phyloP scores from a whole-genome alignment of 352 stramenopile genomes.

The Pythium vanterpoolii region DNA sequence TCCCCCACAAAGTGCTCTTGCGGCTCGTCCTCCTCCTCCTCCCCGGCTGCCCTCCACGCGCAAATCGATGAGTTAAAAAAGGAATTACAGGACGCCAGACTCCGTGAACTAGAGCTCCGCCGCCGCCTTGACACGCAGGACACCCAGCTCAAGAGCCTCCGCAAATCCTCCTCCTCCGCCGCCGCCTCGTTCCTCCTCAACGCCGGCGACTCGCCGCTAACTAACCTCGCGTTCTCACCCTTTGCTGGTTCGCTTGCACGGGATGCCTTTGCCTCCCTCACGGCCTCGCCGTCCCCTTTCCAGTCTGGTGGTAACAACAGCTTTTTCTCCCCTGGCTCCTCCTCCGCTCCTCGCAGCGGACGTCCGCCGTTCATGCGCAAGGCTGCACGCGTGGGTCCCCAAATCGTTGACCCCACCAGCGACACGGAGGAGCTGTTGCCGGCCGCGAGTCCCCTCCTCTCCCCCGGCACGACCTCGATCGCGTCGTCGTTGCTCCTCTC shows the following conservation, averaged over 20 bases:
- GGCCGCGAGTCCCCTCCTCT: slow-evolving; percentile 14
- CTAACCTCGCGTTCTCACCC: slow-evolving; percentile 25
- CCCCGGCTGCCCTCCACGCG: slow-evolving; percentile 6
- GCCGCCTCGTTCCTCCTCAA: slow-evolving; percentile 17
- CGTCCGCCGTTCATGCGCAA: slow-evolving; percentile 19
- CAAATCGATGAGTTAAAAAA: slow-evolving; percentile 25
- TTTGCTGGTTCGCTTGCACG: slow-evolving; percentile 11
- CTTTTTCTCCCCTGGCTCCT: slow-evolving; percentile 20
- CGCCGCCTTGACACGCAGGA: slow-evolving; percentile 26
- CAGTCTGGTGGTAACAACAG: neutral
- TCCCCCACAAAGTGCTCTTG: slow-evolving; percentile 2
- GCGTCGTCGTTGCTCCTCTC: slow-evolving; percentile 26
- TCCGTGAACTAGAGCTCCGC: slow-evolving; percentile 23
- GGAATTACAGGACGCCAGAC: slow-evolving; percentile 22
- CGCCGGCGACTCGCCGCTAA: slow-evolving; percentile 22
- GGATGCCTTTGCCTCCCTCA: slow-evolving; percentile 17
- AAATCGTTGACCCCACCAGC: slow-evolving; percentile 26
- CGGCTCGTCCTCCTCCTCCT: neutral
- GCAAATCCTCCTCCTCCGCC: neutral
- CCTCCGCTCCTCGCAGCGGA: neutral
- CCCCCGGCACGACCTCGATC: slow-evolving; percentile 20
- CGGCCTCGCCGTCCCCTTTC: slow-evolving; percentile 24
- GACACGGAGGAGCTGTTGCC: slow-evolving; percentile 6
- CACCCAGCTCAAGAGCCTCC: slow-evolving; percentile 23
- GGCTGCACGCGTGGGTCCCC: slow-evolving; percentile 21